Conservation (phyloP, 495 filamentous ascomycete species). For the Endocarpon pusillum region DNA sequence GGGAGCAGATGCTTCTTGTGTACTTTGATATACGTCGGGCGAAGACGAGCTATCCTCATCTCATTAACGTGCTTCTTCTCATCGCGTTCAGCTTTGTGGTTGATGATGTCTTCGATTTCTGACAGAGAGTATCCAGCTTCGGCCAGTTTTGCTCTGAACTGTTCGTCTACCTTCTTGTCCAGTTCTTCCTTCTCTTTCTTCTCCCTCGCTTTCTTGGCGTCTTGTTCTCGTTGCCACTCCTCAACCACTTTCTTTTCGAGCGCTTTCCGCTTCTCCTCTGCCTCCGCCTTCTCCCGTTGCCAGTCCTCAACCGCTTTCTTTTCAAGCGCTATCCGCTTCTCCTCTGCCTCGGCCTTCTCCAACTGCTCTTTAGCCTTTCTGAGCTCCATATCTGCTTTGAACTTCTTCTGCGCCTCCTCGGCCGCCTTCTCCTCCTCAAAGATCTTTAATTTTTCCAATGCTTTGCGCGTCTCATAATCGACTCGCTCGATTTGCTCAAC, state of each 20-base stretch:
- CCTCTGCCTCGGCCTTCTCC: constrained; percentile 25
- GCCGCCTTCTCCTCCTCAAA: constrained; percentile 2
- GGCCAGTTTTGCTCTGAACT: constrained; percentile 18
- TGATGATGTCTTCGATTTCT: constrained; percentile 37
- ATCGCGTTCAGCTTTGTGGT: constrained; percentile 37
- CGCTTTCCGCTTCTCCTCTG: constrained; percentile 18
- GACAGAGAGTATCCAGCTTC: constrained; percentile 21
- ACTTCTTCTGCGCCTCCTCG: constrained; percentile 15
- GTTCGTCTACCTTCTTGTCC: constrained; percentile 31
- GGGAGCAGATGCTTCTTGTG: constrained; percentile 33
- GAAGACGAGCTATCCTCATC: constrained; percentile 25
- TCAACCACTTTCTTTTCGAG: constrained; percentile 23
- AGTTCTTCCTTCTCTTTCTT: constrained; percentile 24
- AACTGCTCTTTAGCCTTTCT: constrained; percentile 10
- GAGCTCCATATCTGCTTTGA: constrained; percentile 5
- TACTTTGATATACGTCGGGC: constrained; percentile 34
- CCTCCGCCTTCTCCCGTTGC: constrained; percentile 7
- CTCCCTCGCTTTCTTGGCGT: constrained; percentile 32
- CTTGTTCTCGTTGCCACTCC: constrained; percentile 25
- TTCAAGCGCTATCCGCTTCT: constrained; percentile 24
- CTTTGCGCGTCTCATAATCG: constrained; percentile 1
- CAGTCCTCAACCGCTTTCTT: constrained; percentile 20
- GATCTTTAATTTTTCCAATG: background rate
- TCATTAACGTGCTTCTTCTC: constrained; percentile 30
- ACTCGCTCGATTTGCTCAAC: no score